These are phyloP conservation scores for Dinochytrium kinnereticum DNA, from an alignment of 371 early-diverging fungal genomes.

Conservation along the genomic window DNA sequence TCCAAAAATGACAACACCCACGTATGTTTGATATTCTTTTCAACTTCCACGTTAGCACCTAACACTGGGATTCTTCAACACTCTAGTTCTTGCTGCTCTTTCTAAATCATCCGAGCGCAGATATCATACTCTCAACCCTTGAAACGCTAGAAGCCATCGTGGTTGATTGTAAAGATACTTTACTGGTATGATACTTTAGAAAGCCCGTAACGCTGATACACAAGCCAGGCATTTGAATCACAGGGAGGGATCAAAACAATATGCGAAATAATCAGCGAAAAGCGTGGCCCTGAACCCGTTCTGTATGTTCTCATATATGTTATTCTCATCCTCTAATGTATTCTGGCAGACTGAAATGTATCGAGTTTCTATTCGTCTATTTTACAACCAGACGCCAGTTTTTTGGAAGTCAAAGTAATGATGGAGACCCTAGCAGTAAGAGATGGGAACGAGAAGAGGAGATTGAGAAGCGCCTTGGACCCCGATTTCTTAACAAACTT, in stretches of 20 bases:
- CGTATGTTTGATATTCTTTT: neutral
- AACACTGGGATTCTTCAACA: neutral
- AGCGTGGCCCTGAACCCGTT: neutral
- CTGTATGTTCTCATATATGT: neutral
- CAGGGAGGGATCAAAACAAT: neutral
- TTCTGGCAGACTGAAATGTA: conserved; percentile 8
- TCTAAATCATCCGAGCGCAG: neutral
- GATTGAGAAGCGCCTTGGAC: neutral
- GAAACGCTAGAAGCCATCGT: neutral
- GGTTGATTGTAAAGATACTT: neutral
- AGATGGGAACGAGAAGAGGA: neutral
- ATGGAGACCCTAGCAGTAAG: too few species aligned
- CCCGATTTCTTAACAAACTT: neutral
- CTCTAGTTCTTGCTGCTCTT: neutral
- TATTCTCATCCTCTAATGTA: neutral
- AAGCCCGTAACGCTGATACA: too few species aligned
- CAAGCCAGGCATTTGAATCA: neutral
- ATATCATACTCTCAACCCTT: neutral
- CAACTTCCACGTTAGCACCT: too few species aligned
- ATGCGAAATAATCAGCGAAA: neutral
- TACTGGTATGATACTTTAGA: neutral
- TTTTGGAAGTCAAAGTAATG: neutral
- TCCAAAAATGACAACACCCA: neutral
- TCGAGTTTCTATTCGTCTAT: conserved; percentile 5
- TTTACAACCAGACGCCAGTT: neutral